Conservation (phyloP, 2,329 filamentous ascomycete species). For the Exutisphaerella laricina region DNA sequence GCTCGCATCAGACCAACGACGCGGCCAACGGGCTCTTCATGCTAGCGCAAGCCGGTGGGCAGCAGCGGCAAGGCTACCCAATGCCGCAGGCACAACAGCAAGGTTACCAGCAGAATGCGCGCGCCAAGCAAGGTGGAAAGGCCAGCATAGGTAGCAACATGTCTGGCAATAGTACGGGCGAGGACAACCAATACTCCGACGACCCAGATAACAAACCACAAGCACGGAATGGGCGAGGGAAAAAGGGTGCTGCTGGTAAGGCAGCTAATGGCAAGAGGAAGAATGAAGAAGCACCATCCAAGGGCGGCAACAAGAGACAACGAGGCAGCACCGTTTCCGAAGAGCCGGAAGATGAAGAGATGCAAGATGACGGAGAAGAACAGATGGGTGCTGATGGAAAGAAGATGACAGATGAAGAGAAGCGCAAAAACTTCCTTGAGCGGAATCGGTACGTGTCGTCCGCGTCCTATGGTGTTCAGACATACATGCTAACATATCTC, state of each 20-base stretch:
- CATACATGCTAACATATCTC: conserved; percentile 25
- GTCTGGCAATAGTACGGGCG: conserved; percentile 38
- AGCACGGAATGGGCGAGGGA: conserved; percentile 59
- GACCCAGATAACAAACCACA: conserved; percentile 59
- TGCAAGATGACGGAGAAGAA: conserved; percentile 38
- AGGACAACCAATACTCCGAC: conserved; percentile 64
- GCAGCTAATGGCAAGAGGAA: conserved; percentile 68
- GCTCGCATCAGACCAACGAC: conserved; percentile 85
- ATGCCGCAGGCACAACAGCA: conserved; percentile 39
- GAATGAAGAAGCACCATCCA: conserved; percentile 63
- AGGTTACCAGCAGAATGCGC: conserved; percentile 44
- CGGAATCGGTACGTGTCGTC: conserved; percentile 83
- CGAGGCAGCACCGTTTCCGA: conserved; percentile 53
- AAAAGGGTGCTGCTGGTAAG: conserved; percentile 54
- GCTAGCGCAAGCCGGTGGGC: conserved; percentile 66
- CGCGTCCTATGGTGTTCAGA: not conserved
- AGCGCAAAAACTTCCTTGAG: conserved; percentile 95
- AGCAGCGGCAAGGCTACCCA: conserved; percentile 48
- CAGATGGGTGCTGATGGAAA: conserved; percentile 42
- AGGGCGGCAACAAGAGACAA: conserved; percentile 64
- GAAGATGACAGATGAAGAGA: conserved; percentile 99
- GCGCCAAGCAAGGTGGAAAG: conserved; percentile 26
- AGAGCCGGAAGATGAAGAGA: conserved; percentile 51
- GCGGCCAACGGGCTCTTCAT: conserved; percentile 92
- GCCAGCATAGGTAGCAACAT: conserved; percentile 59